Base-by-base conservation (phyloP, 768 basidiomycete genomes). In the Tulasnella sp. region DNA sequence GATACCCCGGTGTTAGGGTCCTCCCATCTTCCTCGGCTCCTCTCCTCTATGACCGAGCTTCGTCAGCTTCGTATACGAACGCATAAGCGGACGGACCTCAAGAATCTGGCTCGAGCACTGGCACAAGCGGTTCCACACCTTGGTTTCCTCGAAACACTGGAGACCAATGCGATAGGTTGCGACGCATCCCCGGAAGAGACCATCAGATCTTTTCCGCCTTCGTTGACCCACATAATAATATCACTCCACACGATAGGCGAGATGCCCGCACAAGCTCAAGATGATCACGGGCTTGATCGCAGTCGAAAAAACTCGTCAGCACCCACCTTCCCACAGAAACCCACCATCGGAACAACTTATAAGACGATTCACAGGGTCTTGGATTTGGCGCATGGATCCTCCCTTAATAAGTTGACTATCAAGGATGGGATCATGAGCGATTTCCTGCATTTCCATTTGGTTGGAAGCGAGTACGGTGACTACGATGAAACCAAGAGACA, bases 331-430 rank as follows among this genome's bases (percentile, higher is more conserved):
- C 31, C 45, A 16, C 28, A 47, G 31, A 47, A 29, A 20, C 39
- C 39, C 15, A 10, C 48, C 24, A 41, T 51, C 49, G 49, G 49
- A 32, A 51, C 39, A 41, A 51, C 43, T 29, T 51, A 51, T 41
- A 25, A 51, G 24, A 51, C 49, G 25, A 51, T 51, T 20, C 16
- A 22, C 4, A 39, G 39, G 29, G 31, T 51, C 37, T 41, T 51
- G 27, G 39, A 42, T 41, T 27, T 15, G 22, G 40, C 45, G 25
- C 32, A 33, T 15, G 31, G 33, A 16, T 31, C 49, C 12, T 25
- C 49, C n/a, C 49, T 51, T 31, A 51, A 51, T 28, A 13, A 13
- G 13, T 20, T 51, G 10, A 51, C 37, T 15, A 43, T 51, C 6
- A 43, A 29, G 16, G 49, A 51, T 41, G 49, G 39, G 24, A 25